Percentiles rank a stretch among this genome's conserved stretches.
Conservation (phyloP, 306 rosid species). For the Ormosia emarginata region DNA sequence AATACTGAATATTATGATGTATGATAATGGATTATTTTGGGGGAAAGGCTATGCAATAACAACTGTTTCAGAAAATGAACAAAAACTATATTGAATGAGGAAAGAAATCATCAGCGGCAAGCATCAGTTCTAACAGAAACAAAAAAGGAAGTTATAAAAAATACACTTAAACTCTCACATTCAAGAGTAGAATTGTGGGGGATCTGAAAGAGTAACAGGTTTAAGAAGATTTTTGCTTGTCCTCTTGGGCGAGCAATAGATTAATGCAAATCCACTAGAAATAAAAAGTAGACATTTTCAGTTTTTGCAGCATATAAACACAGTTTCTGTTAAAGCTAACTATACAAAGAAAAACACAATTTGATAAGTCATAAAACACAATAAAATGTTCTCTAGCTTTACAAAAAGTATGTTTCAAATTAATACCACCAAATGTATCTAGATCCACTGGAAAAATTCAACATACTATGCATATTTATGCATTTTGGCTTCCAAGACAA, state of each 20-base stretch:
- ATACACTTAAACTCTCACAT: slow-evolving; percentile 21
- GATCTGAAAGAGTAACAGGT: neutral
- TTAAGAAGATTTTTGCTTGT: slow-evolving; percentile 17
- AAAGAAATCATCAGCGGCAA: neutral
- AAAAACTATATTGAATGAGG: neutral
- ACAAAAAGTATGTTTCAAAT: no score
- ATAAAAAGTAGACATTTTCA: neutral
- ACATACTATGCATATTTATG: no score
- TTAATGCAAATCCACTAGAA: neutral
- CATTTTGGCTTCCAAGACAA: no score
- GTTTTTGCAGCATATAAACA: neutral
- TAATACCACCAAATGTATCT: no score
- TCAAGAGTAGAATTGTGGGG: neutral
- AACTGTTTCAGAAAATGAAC: neutral
- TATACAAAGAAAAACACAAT: neutral
- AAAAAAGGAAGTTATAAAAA: neutral
- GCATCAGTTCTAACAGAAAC: neutral
- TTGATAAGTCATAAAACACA: no score
- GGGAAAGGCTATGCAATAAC: neutral
- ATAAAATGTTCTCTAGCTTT: no score
- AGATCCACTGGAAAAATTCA: no score
- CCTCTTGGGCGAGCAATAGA: neutral
- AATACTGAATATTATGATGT: neutral
- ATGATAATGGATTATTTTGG: neutral
- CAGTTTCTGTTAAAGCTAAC: neutral